These are phyloP conservation scores for Ceratobasidium sp. DNA, from an alignment of 1,284 basidiomycete species.

Conservation along the genomic window DNA sequence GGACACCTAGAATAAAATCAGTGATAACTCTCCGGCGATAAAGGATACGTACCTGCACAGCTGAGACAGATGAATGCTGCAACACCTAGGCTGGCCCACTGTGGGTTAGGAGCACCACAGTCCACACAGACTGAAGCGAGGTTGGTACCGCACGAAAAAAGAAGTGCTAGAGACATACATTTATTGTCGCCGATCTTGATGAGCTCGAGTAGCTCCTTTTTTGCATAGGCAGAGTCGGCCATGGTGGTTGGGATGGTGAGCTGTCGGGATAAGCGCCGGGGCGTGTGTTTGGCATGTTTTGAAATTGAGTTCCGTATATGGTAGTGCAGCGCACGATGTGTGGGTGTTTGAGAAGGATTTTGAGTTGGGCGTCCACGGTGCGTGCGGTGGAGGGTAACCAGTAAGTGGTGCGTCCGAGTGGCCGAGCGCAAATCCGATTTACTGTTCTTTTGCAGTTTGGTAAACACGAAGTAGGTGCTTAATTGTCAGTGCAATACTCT, in stretches of 20 bases:
- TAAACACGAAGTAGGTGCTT: background rate
- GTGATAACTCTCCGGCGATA: conserved; percentile 16
- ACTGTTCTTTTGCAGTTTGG: conserved; percentile 5
- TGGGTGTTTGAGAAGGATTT: conserved; percentile 31
- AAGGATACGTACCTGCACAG: conserved; percentile 59
- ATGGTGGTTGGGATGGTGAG: conserved; percentile 52
- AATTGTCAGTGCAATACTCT: background rate
- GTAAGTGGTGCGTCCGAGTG: background rate
- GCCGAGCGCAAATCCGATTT: background rate
- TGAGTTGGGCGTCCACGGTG: conserved; percentile 13
- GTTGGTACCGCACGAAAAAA: background rate
- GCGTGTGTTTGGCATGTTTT: conserved; percentile 19
- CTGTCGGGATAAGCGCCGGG: conserved; percentile 18
- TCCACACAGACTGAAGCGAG: conserved; percentile 69
- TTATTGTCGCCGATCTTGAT: conserved; percentile 79
- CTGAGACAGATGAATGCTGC: conserved; percentile 90
- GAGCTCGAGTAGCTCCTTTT: conserved; percentile 70
- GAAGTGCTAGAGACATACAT: conserved; percentile 50
- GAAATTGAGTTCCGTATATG: conserved; percentile 19
- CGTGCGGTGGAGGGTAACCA: background rate
- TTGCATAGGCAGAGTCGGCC: conserved; percentile 73
- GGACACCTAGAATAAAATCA: conserved; percentile 36
- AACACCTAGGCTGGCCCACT: conserved; percentile 89
- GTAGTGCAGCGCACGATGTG: conserved; percentile 18
- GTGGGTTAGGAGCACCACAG: conserved; percentile 86